Base-by-base conservation (phyloP, 2,329 filamentous ascomycete species). In the Incumbomyces lentus region DNA sequence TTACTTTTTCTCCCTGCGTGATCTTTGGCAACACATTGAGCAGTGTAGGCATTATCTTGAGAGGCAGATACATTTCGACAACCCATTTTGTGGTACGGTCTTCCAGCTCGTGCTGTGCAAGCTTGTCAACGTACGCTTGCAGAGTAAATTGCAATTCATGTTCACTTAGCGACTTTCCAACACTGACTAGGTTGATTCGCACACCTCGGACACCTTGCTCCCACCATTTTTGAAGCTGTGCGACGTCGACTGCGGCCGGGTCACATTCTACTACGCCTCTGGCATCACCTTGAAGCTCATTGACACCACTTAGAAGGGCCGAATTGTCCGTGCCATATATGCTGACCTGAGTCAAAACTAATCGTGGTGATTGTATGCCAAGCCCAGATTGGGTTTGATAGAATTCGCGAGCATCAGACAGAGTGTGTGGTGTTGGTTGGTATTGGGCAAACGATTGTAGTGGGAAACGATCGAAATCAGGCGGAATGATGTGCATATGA, bases 401-500 rank as follows among this genome's bases (percentile, higher is more conserved):
- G 53, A 79, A 80, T 2, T 58, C 49, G 29, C 71, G 60, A 16
- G 76, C 75, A 29, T 79, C 67, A 6, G 65, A 55, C 6, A 80
- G 61, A 2, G 68, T 73, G 54, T 77, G 71, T 11, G 67, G 54
- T 2, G 59, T 58, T 2, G 78, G 76, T 14, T 60, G 61, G 61
- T 82, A 81, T 50, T 65, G 62, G 30, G 77, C 76, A 26, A 63
- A 56, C 6, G 65, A 50, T 19, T 66, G 62, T 7, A 79, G 58
- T 1, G 74, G 69, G 56, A 74, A 81, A 6, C 59, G 58, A 6
- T 32, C 32, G 18, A 39, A 44, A 16, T 62, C 56, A 0, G 74
- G 75, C 44, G 79, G 74, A 40, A 79, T 67, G 30, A 81, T 70
- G 58, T 82, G 79, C 74, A 81, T 81, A 58, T 81, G 78, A 42